Conservation (phyloP, 2,329 filamentous ascomycete genomes). For the Lachnum nothofagi region DNA sequence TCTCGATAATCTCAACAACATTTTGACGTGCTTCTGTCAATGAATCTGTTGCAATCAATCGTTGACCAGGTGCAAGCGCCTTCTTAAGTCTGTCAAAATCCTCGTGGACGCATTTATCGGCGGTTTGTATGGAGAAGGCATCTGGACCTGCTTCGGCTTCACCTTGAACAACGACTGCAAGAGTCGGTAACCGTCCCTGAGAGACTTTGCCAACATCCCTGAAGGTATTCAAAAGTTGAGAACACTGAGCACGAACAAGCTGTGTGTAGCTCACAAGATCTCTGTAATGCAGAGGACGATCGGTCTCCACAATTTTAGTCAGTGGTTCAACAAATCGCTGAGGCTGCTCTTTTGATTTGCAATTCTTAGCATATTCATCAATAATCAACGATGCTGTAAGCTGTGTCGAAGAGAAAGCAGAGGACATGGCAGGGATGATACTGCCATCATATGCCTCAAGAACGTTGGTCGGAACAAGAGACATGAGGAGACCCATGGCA, state of each 20-base stretch:
- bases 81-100: slow-evolving; percentile 89
- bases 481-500: slow-evolving; percentile 81
- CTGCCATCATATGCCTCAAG: slow-evolving; percentile 60
- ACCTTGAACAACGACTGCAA: slow-evolving; percentile 90
- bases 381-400: slow-evolving; percentile 76
- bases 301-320: slow-evolving; percentile 71
- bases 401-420: slow-evolving; percentile 78
- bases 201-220: slow-evolving; percentile 82
- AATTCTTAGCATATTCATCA: slow-evolving; percentile 76
- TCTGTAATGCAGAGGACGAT: slow-evolving; percentile 76
- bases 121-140: slow-evolving; percentile 82
- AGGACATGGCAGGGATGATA: slow-evolving; percentile 63
- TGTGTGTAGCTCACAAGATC: slow-evolving; percentile 88
- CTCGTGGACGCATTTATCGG: slow-evolving; percentile 77
- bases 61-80: slow-evolving; percentile 79
- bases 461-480: slow-evolving; percentile 61
- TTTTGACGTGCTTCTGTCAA: slow-evolving; percentile 71
- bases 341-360: slow-evolving; percentile 44
- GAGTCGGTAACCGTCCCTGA: slow-evolving; percentile 65
- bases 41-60: slow-evolving; percentile 74
- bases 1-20: slow-evolving; percentile 67
- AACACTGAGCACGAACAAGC: slow-evolving; percentile 83
- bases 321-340: slow-evolving; percentile 60
- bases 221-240: slow-evolving; percentile 85
- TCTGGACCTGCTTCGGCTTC: slow-evolving; percentile 86